A percentile compares a stretch with the other conserved stretches of the same genome.
These are phyloP conservation scores for Hymenoscyphus infarciens DNA, from an alignment of 2,329 filamentous ascomycete species.

Conservation along the genomic window DNA sequence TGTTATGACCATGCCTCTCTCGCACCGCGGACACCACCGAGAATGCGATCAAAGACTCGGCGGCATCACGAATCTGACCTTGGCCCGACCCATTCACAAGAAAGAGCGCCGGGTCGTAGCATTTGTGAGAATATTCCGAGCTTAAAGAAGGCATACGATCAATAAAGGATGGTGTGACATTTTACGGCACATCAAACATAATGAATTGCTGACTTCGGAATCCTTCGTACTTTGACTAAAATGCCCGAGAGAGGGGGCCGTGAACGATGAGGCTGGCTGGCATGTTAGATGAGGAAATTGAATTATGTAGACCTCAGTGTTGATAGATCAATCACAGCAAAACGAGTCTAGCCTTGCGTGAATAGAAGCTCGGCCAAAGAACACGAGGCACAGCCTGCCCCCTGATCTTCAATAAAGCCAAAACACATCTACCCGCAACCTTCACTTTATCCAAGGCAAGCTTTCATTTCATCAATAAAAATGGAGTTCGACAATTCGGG, in stretches of 20 bases:
- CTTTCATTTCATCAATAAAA: not conserved
- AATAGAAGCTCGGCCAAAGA: not conserved
- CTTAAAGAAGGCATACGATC: not conserved
- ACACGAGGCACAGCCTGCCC: not conserved
- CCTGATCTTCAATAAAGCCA: not conserved
- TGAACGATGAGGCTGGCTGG: no score
- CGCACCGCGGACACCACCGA: no score
- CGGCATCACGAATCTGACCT: no score
- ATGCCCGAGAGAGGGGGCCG: no score
- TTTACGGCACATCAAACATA: not conserved
- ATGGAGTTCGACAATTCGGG: conserved; percentile 12
- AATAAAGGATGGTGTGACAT: not conserved
- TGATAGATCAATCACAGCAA: not conserved
- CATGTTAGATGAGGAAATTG: no score
- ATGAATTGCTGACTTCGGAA: not conserved
- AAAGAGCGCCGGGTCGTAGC: not conserved
- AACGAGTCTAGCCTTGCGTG: not conserved
- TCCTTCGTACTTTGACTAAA: no score
- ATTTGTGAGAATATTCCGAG: not conserved
- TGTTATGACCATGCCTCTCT: no score
- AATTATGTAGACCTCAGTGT: no score
- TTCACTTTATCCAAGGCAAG: not conserved
- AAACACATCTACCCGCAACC: not conserved
- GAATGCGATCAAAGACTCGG: no score
- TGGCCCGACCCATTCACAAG: not conserved